Base-by-base conservation (phyloP, 169 alveolate species). In the Eimeria tenella region DNA sequence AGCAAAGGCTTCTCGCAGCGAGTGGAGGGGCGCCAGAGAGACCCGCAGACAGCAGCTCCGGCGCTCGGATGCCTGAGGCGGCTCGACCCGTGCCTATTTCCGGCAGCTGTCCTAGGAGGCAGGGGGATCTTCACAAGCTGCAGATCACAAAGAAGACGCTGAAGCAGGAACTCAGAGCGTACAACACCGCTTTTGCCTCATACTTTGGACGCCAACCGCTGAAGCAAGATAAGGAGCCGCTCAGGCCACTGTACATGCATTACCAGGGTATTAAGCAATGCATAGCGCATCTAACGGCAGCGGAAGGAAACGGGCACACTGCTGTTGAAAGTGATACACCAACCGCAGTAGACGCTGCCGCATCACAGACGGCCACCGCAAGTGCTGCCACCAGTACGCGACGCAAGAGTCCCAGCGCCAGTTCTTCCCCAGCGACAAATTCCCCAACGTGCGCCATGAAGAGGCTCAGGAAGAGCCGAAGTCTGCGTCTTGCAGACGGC, bases 181-280 rank as follows among this genome's bases (percentile, higher is more conserved):
- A 91, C 75, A 86, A 91, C 23, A 42, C 58, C 4, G 91, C 83
- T 3, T 91, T 91, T 49, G 62, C 77, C 1, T 52, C 75, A 21
- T 84, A 86, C 74, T 91, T 77, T 73, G 95, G 95, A 8, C 90
- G 95, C 17, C 86, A 52, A 52, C 95, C 95, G 1, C 63, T 56
- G 53, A 86, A 86, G 13, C 95, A 71, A 42, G 95, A 91, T 15
- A 91, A 91, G 75, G 95, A 91, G 42, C 92, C 95, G 23, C 91
- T 91, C 11, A 68, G 95, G 83, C 95, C 90, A 60, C 63, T 91
- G 50, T 91, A 91, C 75, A 77, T 86, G 74, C 91, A 91, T 52
- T 91, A 91, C 75, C 95, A 91, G 77, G 77, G 62, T 1, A 83
- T 83, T 23, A 83, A 83, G 5, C 91, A 83, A 11, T 9, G 60